Conservation (phyloP, 2,329 filamentous ascomycete genomes). For the Aspergillus sp. region DNA sequence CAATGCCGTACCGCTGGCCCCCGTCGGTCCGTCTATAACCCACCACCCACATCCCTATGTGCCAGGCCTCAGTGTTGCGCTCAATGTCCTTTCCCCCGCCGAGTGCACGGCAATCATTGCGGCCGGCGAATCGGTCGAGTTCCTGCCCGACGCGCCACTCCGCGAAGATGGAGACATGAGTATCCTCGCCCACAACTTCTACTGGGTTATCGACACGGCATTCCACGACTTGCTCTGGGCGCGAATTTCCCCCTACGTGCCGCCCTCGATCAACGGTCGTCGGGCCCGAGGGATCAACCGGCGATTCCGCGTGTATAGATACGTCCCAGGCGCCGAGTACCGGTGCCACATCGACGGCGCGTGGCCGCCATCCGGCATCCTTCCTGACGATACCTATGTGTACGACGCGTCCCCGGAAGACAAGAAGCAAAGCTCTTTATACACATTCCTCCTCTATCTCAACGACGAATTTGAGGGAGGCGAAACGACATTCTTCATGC, state of each 20-base stretch:
- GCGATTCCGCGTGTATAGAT: conserved; percentile 69
- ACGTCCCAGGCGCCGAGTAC: conserved; percentile 71
- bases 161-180: conserved; percentile 64
- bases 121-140: conserved; percentile 63
- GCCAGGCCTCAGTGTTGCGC: conserved; percentile 59
- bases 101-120: conserved; percentile 67
- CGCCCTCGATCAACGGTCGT: conserved; percentile 54
- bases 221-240: conserved; percentile 65
- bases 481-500: conserved; percentile 69
- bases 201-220: conserved; percentile 64
- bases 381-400: conserved; percentile 57
- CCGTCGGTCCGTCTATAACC: conserved; percentile 46
- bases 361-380: conserved; percentile 68
- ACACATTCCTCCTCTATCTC: conserved; percentile 67
- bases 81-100: conserved; percentile 56
- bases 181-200: conserved; percentile 69
- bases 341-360: conserved; percentile 69
- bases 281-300: conserved; percentile 63
- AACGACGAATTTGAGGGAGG: conserved; percentile 71
- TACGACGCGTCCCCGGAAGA: conserved; percentile 63
- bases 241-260: conserved; percentile 59
- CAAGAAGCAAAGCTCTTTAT: conserved; percentile 64
- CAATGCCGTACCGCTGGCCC: conserved; percentile 54
- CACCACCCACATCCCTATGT: conserved; percentile 61
- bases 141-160: conserved; percentile 65